Percentiles rank a stretch among this genome's conserved stretches.
These are phyloP conservation scores for Furculomyces boomerangus DNA, from an alignment of 371 early-diverging fungal genomes.

Conservation along the genomic window DNA sequence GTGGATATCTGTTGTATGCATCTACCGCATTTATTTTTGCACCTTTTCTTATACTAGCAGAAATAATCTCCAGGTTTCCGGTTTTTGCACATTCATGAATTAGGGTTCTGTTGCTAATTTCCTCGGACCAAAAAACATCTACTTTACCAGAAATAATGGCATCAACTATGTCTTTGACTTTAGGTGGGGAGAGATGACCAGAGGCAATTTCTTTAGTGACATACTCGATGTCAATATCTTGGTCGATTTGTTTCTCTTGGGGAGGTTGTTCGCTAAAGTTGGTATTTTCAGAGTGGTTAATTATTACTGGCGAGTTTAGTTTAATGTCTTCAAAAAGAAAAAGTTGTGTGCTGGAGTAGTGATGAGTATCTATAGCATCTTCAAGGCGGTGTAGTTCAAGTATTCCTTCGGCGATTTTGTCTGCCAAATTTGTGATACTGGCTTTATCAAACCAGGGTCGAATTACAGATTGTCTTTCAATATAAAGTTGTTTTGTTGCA, in stretches of 20 bases:
- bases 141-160: not conserved
- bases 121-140: conserved; percentile 34
- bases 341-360: too few relatives aligned
- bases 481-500: conserved; percentile 84
- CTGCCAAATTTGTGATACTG: conserved; percentile 70
- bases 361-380: too few relatives aligned
- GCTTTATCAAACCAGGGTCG: conserved; percentile 91
- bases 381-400: conserved; percentile 21
- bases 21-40: conserved; percentile 48
- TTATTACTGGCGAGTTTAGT: too few relatives aligned
- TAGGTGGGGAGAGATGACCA: too few relatives aligned
- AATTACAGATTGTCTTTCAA: conserved; percentile 82
- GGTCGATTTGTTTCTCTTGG: too few relatives aligned
- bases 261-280: too few relatives aligned
- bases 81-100: conserved; percentile 75
- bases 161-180: not conserved
- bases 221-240: too few relatives aligned
- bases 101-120: conserved; percentile 75
- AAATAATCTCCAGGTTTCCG: conserved; percentile 10
- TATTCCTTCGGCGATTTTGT: conserved; percentile 34
- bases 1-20: conserved; percentile 69
- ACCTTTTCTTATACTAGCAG: conserved; percentile 25
- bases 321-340: too few relatives aligned
- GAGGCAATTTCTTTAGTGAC: too few relatives aligned
- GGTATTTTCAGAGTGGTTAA: too few relatives aligned